Conservation (phyloP, 306 rosid genomes). For the Neltuma alba region DNA sequence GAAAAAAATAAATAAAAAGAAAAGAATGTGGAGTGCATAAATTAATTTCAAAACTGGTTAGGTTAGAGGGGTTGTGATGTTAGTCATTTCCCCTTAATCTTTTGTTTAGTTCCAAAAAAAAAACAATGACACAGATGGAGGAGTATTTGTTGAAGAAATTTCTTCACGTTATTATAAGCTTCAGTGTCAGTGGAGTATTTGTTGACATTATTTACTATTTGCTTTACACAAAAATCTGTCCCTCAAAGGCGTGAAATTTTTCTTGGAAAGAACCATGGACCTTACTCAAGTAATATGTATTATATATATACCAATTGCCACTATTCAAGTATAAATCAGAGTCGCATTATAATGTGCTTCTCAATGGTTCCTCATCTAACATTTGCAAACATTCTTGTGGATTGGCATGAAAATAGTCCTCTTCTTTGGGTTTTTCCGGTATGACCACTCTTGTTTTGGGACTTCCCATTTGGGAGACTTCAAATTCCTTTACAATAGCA, state of each 20-base stretch:
- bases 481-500: constrained; percentile 59
- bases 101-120: not conserved
- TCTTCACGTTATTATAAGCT: no score
- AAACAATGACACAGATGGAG: not conserved
- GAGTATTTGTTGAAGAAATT: not conserved
- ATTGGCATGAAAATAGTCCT: constrained; percentile 87
- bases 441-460: no score
- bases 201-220: no score
- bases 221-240: constrained; percentile 36
- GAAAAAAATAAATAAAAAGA: no score
- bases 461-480: constrained; percentile 51
- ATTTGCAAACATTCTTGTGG: constrained; percentile 80
- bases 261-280: constrained; percentile 22
- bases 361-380: constrained; percentile 59
- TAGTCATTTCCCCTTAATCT: not conserved
- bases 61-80: not conserved
- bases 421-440: no score
- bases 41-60: no score
- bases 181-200: no score
- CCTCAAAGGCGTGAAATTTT: constrained; percentile 32
- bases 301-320: no score
- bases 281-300: no score
- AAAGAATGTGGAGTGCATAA: no score
- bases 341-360: constrained; percentile 32
- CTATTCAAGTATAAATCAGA: not conserved